Conservation (phyloP, 306 rosid genomes). For the Bauhinia variegata region DNA sequence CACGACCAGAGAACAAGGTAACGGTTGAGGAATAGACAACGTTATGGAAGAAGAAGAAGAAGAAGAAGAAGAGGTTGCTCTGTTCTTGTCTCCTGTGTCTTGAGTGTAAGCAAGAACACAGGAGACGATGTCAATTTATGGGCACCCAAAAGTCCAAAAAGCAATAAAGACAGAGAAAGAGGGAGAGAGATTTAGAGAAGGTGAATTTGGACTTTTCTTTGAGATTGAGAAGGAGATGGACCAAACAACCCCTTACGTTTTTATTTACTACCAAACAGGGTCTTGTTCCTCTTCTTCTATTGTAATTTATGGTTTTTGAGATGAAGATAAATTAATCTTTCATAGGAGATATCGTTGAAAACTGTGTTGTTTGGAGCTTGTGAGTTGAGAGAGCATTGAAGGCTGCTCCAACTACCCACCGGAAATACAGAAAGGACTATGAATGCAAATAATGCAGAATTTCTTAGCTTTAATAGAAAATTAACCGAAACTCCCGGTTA, state of each 20-base stretch:
- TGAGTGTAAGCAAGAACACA: conserved; percentile 14
- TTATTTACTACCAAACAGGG: too few relatives aligned
- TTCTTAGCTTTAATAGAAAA: too few relatives aligned
- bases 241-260: not conserved
- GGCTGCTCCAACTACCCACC: conserved; percentile 57
- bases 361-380: conserved; percentile 9
- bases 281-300: too few relatives aligned
- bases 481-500: too few relatives aligned
- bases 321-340: not conserved
- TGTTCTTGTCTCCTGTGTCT: conserved; percentile 1
- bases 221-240: conserved; percentile 3
- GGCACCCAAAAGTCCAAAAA: conserved; percentile 30
- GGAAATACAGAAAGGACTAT: conserved; percentile 42
- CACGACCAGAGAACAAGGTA: conserved; percentile 9
- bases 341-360: conserved; percentile 47
- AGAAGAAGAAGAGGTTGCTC: not conserved
- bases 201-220: conserved; percentile 26
- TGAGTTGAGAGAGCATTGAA: conserved; percentile 39
- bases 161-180: not conserved
- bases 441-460: conserved; percentile 23
- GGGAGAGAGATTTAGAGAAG: conserved; percentile 5
- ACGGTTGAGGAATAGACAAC: not conserved
- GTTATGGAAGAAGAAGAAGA: too few relatives aligned
- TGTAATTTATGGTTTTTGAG: not conserved
- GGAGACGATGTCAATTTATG: conserved; percentile 47